A percentile compares a stretch with the other conserved stretches of the same genome.
phyloP scores from a whole-genome alignment of 139 green algal species.

The Limnomonas spitsbergensis region DNA sequence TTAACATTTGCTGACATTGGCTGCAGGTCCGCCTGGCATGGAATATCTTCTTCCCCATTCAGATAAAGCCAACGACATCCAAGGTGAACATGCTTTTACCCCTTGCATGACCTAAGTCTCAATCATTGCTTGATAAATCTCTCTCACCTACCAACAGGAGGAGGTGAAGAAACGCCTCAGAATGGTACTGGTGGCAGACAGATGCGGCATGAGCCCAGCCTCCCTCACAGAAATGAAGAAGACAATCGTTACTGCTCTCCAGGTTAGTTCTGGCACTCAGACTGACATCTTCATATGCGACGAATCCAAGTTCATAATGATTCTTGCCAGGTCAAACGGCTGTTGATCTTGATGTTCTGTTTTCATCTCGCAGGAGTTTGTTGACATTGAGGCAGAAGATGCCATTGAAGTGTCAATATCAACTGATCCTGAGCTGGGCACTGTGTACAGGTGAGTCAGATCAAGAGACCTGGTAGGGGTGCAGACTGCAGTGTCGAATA shows the following conservation, averaged over 20 bases:
- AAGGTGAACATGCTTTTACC: constrained; percentile 10
- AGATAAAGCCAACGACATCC: not conserved
- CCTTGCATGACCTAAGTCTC: not conserved
- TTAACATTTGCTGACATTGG: not conserved
- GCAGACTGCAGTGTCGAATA: too few relatives aligned
- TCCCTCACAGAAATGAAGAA: constrained; percentile 68
- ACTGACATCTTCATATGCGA: not conserved
- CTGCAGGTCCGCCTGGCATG: constrained; percentile 33
- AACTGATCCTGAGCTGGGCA: constrained; percentile 74
- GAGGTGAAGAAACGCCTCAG: constrained; percentile 16
- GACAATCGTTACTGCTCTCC: constrained; percentile 57
- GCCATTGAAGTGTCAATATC: constrained; percentile 78
- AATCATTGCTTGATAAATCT: not conserved
- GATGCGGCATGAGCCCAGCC: constrained; percentile 74
- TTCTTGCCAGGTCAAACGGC: not conserved
- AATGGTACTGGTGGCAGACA: constrained; percentile 56
- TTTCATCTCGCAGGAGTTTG: constrained; percentile 53
- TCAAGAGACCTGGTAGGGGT: too few relatives aligned
- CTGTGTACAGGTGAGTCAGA: constrained; percentile 73
- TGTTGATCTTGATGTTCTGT: not conserved
- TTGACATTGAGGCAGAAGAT: constrained; percentile 80
- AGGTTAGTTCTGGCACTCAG: too few relatives aligned
- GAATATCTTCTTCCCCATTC: constrained; percentile 57
- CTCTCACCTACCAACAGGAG: not conserved
- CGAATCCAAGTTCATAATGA: not conserved